Evolutionary conservation across 805 yeast species (phyloP).

Genomic region (Komagataella ulmi): DNA sequence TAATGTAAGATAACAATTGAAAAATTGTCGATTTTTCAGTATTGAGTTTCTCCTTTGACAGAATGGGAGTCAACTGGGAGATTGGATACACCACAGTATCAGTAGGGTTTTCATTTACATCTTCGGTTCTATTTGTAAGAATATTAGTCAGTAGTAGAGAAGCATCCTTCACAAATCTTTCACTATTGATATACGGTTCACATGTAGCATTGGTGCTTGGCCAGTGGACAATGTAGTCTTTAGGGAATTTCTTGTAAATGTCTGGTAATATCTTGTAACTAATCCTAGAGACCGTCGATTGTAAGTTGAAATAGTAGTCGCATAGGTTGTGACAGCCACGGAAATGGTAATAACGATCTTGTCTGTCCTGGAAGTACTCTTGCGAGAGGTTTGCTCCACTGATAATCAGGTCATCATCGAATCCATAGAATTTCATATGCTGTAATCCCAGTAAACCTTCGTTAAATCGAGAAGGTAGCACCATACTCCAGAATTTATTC

Average conservation of each 20-base stretch:
- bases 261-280: constrained; percentile 52
- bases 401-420: constrained; percentile 78
- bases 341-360: constrained; percentile 81
- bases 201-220: constrained; percentile 51
- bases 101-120: background rate
- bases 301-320: constrained; percentile 65
- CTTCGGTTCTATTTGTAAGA: constrained; percentile 23
- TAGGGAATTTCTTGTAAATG: constrained; percentile 16
- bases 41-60: constrained; percentile 44
- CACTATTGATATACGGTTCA: constrained; percentile 49
- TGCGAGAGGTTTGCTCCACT: constrained; percentile 86
- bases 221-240: constrained; percentile 55
- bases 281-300: constrained; percentile 48
- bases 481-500: constrained; percentile 44
- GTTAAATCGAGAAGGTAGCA: constrained; percentile 75
- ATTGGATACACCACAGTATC: constrained; percentile 74
- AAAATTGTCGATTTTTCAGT: constrained; percentile 72
- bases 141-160: constrained; percentile 45
- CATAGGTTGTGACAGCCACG: constrained; percentile 35
- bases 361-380: constrained; percentile 91
- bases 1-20: constrained; percentile 42
- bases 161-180: constrained; percentile 40
- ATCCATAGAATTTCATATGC: constrained; percentile 95
- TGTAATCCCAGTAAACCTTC: constrained; percentile 86
- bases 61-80: constrained; percentile 80